A percentile compares a stretch with the other conserved stretches of the same genome.
These are phyloP conservation scores for Hymenoscyphus occultus DNA, from an alignment of 2,329 filamentous ascomycete species.

Conservation along the genomic window DNA sequence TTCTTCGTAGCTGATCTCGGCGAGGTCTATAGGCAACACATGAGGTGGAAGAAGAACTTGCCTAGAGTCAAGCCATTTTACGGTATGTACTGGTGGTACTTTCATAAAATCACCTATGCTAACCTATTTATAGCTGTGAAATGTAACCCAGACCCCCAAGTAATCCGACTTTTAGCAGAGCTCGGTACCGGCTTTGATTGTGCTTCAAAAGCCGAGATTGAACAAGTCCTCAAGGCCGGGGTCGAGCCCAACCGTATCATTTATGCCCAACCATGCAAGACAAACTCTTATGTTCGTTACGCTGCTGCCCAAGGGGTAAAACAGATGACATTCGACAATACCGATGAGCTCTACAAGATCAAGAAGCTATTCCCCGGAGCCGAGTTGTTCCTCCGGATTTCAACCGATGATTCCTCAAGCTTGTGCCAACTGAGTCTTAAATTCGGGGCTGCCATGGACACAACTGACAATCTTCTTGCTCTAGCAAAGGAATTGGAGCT, in stretches of 20 bases:
- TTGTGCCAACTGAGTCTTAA: constrained; percentile 95
- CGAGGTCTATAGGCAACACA: constrained; percentile 96
- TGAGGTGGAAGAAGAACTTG: constrained; percentile 96
- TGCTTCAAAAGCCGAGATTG: constrained; percentile 95
- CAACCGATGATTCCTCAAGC: constrained; percentile 93
- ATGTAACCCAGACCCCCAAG: constrained; percentile 91
- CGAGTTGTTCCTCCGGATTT: constrained; percentile 89
- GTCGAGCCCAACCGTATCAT: constrained; percentile 89
- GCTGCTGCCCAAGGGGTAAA: constrained; percentile 81
- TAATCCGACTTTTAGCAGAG: constrained; percentile 81
- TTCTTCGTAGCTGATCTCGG: constrained; percentile 98
- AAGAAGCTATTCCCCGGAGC: constrained; percentile 86
- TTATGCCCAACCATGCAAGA: constrained; percentile 99
- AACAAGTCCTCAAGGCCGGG: constrained; percentile 80
- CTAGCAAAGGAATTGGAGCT: constrained; percentile 79
- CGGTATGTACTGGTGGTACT: constrained; percentile 66
- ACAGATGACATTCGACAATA: constrained; percentile 99
- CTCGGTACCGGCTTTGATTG: constrained; percentile 97
- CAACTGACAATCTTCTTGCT: constrained; percentile 71
- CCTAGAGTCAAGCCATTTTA: constrained; percentile 94
- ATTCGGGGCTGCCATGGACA: constrained; percentile 88
- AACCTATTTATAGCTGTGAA: constrained; percentile 70
- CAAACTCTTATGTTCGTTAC: constrained; percentile 93
- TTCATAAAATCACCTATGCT: constrained; percentile 11
- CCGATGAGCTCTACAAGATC: constrained; percentile 97